Conservation (phyloP, 2,329 filamentous ascomycete species). For the Bipolaris victoriae region DNA sequence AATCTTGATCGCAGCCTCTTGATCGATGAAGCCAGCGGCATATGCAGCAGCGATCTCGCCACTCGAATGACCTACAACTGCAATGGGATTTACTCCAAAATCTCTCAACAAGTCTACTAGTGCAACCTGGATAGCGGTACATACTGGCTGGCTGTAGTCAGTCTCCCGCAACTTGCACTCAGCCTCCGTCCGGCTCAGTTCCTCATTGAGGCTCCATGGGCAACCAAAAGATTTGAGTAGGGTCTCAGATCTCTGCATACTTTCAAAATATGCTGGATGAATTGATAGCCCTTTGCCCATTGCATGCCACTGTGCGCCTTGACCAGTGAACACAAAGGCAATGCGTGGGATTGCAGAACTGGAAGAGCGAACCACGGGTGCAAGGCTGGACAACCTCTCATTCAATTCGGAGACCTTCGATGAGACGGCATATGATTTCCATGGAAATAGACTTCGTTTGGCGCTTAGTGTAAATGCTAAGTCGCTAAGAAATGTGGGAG, state of each 20-base stretch:
- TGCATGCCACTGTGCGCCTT: slow-evolving; percentile 44
- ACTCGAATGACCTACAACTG: slow-evolving; percentile 28
- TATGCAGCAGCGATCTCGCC: slow-evolving; percentile 35
- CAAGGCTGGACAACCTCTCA: slow-evolving; percentile 4
- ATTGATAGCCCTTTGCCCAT: slow-evolving; percentile 29
- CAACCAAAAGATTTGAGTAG: slow-evolving; percentile 15
- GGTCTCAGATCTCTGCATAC: slow-evolving; percentile 9
- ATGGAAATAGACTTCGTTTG: slow-evolving; percentile 7
- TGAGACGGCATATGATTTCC: slow-evolving; percentile 10
- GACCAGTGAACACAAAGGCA: slow-evolving; percentile 42
- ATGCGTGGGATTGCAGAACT: slow-evolving; percentile 13
- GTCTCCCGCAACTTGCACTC: slow-evolving; percentile 9
- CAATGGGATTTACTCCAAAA: slow-evolving; percentile 15
- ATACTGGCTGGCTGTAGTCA: slow-evolving; percentile 24
- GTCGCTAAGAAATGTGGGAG: slow-evolving; percentile 4
- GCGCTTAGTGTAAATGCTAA: slow-evolving; percentile 9
- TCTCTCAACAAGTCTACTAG: slow-evolving; percentile 24
- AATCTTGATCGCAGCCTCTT: slow-evolving; percentile 13
- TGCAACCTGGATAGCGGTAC: slow-evolving; percentile 28
- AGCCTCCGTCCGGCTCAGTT: slow-evolving; percentile 6
- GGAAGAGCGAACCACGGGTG: slow-evolving; percentile 11
- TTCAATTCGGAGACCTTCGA: not conserved
- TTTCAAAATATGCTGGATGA: slow-evolving; percentile 1
- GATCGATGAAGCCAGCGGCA: slow-evolving; percentile 4
- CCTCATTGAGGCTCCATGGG: slow-evolving; percentile 8